Base-by-base conservation (phyloP, 345 rosid species). In the Populus ilicifolia region DNA sequence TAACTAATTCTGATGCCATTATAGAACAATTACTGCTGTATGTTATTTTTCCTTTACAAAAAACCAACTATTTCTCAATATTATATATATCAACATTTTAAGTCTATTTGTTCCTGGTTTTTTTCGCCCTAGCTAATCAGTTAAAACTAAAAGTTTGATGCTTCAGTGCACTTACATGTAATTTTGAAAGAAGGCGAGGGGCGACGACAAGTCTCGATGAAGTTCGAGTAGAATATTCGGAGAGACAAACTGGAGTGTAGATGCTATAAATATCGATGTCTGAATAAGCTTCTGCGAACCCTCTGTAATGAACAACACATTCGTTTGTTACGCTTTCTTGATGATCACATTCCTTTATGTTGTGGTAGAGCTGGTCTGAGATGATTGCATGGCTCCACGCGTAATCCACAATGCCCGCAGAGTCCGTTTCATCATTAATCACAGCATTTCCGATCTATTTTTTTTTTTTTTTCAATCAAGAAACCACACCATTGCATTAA, bases 321-420 rank as follows among this genome's bases (percentile, higher is more conserved):
- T 83, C 65, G 23, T 8, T 52, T 1, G 79, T 48, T 16, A 8
- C 48, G 74, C 64, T 46, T 52, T 38, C 67, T 8, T 38, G 27
- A 27, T 5, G 3, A 33, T 21, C 76, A 69, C 97, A 93, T 16
- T 84, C 82, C 73, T 75, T 82, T 30, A 93, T 79, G 75, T 71
- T 72, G 2, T 52, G 67, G 83, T 90, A 85, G n/a, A 90, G 80
- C 35, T 79, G 81, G 84, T 93, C 97, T 0, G 98, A 93, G 50
- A 91, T 83, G 21, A 93, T 83, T 0, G 93, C 96, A 61, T 93
- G 96, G 75, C 88, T 88, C 93, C 94, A 91, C 1, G 91, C 96
- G 10, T 75, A 93, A 71, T 93, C 98, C 52, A 91, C 78, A 5
- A 93, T 62, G 29, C 98, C 94, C 5, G 64, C 48, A 23, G 23